A percentile compares a stretch with the other conserved stretches of the same genome.
phyloP scores from a whole-genome alignment of 2,329 filamentous ascomycete genomes.

The Penicillium occitanis region DNA sequence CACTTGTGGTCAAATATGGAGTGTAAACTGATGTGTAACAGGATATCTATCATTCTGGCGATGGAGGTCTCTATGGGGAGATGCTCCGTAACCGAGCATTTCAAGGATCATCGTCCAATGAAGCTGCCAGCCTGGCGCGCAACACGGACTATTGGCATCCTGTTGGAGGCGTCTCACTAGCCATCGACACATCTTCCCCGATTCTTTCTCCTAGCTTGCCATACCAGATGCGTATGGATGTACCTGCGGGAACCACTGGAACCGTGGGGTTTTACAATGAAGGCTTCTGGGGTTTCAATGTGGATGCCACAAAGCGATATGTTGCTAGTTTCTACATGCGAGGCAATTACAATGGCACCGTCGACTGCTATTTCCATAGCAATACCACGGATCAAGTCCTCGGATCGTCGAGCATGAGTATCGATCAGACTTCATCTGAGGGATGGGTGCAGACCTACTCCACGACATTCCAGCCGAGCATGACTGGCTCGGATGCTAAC shows the following conservation, averaged over 20 bases:
- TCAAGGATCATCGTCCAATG: constrained; percentile 23
- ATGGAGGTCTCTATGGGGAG: constrained; percentile 37
- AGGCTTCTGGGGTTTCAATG: neutral
- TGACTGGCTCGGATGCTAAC: neutral
- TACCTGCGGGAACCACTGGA: neutral
- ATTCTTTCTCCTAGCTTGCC: neutral
- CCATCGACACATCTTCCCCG: neutral
- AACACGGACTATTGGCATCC: neutral
- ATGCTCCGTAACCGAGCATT: constrained; percentile 38
- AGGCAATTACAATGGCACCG: neutral
- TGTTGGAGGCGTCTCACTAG: neutral
- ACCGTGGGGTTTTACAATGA: neutral
- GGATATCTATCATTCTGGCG: constrained; percentile 40
- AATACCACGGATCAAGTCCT: neutral
- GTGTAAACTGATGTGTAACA: constrained; percentile 18
- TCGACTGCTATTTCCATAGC: neutral
- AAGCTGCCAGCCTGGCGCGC: neutral
- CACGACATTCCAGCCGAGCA: neutral
- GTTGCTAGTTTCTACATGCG: neutral
- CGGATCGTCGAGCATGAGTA: neutral
- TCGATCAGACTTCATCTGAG: neutral
- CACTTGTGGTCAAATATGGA: neutral
- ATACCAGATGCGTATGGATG: neutral
- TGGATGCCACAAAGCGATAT: neutral
- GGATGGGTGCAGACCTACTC: neutral